Evolutionary conservation across 306 rosid genomes (phyloP).

Genomic region (Abrus pulchellus): DNA sequence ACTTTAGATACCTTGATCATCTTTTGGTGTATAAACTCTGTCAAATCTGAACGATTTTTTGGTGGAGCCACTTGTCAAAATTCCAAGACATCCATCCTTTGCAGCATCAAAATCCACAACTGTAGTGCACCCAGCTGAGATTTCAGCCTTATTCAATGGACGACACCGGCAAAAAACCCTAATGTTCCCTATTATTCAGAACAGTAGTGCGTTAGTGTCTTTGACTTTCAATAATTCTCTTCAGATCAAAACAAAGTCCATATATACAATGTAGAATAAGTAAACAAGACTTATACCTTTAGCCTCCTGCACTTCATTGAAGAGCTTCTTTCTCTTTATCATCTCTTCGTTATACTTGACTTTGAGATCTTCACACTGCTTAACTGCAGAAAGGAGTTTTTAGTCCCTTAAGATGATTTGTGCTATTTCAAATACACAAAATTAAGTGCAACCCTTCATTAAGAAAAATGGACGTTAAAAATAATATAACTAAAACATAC

Average conservation of each 20-base stretch:
- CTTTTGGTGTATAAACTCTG: slow-evolving; percentile 85
- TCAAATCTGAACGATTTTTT: slow-evolving; percentile 84
- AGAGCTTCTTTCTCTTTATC: slow-evolving; percentile 77
- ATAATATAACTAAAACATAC: slow-evolving; percentile 56
- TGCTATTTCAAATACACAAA: slow-evolving; percentile 24
- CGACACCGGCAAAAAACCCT: slow-evolving; percentile 96
- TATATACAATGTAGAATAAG: not conserved
- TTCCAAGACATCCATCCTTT: slow-evolving; percentile 86
- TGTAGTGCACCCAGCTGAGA: slow-evolving; percentile 64
- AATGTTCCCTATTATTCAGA: slow-evolving; percentile 70
- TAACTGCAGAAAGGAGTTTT: slow-evolving; percentile 61
- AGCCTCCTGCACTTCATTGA: slow-evolving; percentile 92
- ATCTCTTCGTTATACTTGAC: slow-evolving; percentile 82
- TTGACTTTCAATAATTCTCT: slow-evolving; percentile 4
- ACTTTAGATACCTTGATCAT: slow-evolving; percentile 71
- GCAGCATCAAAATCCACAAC: slow-evolving; percentile 84
- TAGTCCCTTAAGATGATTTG: slow-evolving; percentile 40
- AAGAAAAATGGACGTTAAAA: slow-evolving; percentile 24
- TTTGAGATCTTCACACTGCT: slow-evolving; percentile 90
- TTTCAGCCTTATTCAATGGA: slow-evolving; percentile 77
- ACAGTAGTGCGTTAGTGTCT: slow-evolving; percentile 22
- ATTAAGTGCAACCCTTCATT: slow-evolving; percentile 26
- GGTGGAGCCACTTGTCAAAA: slow-evolving; percentile 61
- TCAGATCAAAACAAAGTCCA: slow-evolving; percentile 10
- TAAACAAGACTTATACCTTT: slow-evolving; percentile 64